Percentiles rank a stretch among this genome's conserved stretches.
phyloP scores from a whole-genome alignment of 2,329 filamentous ascomycete genomes.

The Phoma herbarum region DNA sequence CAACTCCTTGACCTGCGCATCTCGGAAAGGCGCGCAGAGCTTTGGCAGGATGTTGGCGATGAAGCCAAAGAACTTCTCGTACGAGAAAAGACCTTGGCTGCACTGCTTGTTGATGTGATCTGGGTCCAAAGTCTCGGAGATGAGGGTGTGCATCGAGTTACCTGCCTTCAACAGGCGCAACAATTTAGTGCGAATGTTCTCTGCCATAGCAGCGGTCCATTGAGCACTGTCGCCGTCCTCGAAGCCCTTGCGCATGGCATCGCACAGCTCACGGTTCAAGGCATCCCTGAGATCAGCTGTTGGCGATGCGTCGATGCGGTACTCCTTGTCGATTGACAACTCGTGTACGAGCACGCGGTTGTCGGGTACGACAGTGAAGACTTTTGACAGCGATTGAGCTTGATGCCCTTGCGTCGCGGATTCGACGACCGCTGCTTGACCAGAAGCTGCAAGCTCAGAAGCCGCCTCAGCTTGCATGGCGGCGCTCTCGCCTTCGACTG shows the following conservation, averaged over 20 bases:
- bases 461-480: conserved; percentile 51
- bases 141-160: conserved; percentile 77
- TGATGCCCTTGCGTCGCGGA: conserved; percentile 43
- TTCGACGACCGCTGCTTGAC: conserved; percentile 18
- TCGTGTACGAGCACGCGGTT: conserved; percentile 82
- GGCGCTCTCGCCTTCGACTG: conserved; percentile 38
- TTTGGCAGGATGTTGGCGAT: conserved; percentile 79
- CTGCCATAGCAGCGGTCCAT: conserved; percentile 75
- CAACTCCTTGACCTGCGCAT: conserved; percentile 75
- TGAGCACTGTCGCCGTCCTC: conserved; percentile 70
- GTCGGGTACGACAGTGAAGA: conserved; percentile 71
- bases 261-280: conserved; percentile 66
- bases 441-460: conserved; percentile 42
- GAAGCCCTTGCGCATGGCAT: conserved; percentile 69
- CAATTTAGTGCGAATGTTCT: conserved; percentile 75
- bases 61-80: conserved; percentile 80
- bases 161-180: conserved; percentile 74
- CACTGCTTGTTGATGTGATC: conserved; percentile 76
- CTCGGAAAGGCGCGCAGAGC: conserved; percentile 82
- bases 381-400: conserved; percentile 58
- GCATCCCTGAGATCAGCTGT: conserved; percentile 67
- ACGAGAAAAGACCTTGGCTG: conserved; percentile 76
- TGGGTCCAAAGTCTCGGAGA: conserved; percentile 77
- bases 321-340: conserved; percentile 80
- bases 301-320: conserved; percentile 69